phyloP scores from a whole-genome alignment of 2,329 filamentous ascomycete genomes.

The Colletotrichum echinochloae region DNA sequence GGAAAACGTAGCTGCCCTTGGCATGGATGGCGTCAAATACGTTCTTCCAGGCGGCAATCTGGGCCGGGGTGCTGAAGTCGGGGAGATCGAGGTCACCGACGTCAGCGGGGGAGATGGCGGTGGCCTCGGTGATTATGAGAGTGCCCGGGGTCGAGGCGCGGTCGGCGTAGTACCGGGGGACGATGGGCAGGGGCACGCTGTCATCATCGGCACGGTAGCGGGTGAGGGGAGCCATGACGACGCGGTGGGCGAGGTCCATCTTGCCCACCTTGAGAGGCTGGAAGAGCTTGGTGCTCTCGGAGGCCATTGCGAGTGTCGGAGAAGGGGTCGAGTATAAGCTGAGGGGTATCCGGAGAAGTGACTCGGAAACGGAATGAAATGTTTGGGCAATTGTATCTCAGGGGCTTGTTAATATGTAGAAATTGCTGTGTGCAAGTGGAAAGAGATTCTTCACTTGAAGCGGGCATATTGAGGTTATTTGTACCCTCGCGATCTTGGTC shows the following conservation, averaged over 20 bases:
- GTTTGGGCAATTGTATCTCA: background rate
- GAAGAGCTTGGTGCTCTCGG: constrained; percentile 52
- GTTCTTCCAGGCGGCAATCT: constrained; percentile 47
- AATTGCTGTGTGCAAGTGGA: background rate
- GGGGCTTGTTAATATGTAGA: background rate
- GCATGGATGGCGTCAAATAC: constrained; percentile 47
- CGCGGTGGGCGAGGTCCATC: constrained; percentile 54
- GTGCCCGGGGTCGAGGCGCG: constrained; percentile 58
- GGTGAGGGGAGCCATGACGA: constrained; percentile 70
- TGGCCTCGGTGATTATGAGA: constrained; percentile 49
- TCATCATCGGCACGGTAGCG: constrained; percentile 61
- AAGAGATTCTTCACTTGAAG: constrained; percentile 10
- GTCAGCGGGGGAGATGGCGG: constrained; percentile 44
- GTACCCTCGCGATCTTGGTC: constrained; percentile 10
- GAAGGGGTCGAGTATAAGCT: background rate
- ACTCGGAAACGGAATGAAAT: background rate
- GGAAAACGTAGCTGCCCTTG: constrained; percentile 47
- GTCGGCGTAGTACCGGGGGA: constrained; percentile 48
- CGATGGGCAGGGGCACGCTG: constrained; percentile 45
- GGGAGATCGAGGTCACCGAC: constrained; percentile 49
- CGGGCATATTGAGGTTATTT: constrained; percentile 30
- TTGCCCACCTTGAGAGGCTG: constrained; percentile 57
- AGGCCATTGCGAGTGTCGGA: constrained; percentile 31
- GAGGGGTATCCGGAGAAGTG: background rate
- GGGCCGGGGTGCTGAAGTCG: constrained; percentile 56